Base-by-base conservation (phyloP, 805 yeast species). In the Lachancea meyersii region DNA sequence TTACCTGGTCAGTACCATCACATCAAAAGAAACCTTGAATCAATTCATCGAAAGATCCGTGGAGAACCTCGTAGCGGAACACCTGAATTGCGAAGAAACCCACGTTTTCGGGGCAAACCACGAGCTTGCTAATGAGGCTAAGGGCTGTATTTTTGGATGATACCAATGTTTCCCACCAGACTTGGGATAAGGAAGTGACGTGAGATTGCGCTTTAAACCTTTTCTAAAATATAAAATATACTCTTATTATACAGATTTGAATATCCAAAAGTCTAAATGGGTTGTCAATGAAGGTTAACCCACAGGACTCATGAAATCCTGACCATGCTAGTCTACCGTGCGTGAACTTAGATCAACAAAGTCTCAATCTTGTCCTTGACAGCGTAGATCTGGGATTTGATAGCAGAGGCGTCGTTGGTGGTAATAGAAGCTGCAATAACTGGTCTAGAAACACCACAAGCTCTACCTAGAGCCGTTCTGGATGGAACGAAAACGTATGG, bases 391-490 rank as follows among this genome's bases (percentile, higher is more conserved):
- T 91, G 97, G 79, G 75, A 86, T 79, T 88, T 88, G 75, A 93
- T 86, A 63, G 96, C 85, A 58, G 97, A 88, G 61, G 96, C 95
- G 65, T 93, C 99, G 74, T 93, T 93, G 55, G 97, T 80, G 67
- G 99, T 93, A 66, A 93, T 93, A 51, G 95, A 84, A 52, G 97
- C 97, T 65, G 98, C 95, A 67, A 93, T 91, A 48, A 93, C 99
- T 55, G 97, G 97, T 79, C 99, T 86, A 45, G 97, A 87, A 51
- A 93, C 98, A 75, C 99, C 99, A 76, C 98, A 93, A 61, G 98
- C 97, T 77, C 99, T 86, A 70, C 99, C 99, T 61, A 93, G 77
- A 51, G 98, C 98, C 64, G 93, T 81, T 79, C 93, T 91, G 58
- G 97, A 88, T 56, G 99, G 97, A 54, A 93, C 97, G 57, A 93